Conservation (phyloP, 2,329 filamentous ascomycete species). For the Colletotrichum horii region DNA sequence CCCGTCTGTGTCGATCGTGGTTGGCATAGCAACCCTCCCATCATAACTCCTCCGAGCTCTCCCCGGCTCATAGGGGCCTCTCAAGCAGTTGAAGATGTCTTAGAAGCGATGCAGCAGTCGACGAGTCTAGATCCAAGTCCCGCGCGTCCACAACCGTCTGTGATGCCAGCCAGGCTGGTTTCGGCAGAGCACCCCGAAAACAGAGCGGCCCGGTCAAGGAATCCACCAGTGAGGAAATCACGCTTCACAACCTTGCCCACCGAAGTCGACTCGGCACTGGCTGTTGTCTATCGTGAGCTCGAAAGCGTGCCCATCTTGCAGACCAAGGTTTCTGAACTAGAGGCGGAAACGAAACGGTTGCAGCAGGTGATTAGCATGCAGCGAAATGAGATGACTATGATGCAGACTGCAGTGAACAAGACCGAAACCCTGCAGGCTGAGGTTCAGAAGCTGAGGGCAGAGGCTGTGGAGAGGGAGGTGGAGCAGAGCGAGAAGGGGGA, state of each 20-base stretch:
- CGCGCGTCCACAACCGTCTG: neutral
- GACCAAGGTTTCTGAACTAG: neutral
- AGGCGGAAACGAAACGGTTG: neutral
- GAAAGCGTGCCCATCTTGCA: neutral
- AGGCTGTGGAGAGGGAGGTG: neutral
- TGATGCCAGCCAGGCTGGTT: neutral
- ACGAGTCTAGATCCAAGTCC: neutral
- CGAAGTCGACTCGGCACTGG: neutral
- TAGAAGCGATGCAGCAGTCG: neutral
- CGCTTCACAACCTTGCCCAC: neutral
- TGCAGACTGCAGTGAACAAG: neutral
- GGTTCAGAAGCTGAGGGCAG: neutral
- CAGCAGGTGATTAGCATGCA: neutral
- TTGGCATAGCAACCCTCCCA: neutral
- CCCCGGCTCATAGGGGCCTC: neutral
- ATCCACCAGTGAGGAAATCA: neutral
- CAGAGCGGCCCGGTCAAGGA: neutral
- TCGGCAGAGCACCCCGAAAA: neutral
- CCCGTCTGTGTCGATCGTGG: neutral
- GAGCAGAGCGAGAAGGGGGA: neutral
- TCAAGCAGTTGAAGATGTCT: neutral
- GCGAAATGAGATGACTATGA: neutral
- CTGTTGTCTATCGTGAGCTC: neutral
- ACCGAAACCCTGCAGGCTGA: neutral
- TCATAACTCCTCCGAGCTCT: neutral